Evolutionary conservation across 179 eudicot species (phyloP).

Genomic region (Silene noctiflora): DNA sequence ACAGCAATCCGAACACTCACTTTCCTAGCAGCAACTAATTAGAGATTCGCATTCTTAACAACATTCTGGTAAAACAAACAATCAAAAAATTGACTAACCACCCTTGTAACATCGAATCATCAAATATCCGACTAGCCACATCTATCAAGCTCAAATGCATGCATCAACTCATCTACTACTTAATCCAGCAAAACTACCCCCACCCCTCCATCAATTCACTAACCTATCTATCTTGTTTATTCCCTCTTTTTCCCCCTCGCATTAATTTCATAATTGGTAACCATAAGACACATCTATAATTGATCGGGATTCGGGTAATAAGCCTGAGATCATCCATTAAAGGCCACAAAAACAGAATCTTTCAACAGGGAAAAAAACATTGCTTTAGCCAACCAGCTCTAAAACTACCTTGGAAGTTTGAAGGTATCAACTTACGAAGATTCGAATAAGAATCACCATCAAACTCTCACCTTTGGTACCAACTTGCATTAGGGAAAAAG

Average conservation of each 20-base stretch:
- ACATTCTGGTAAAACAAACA: not conserved
- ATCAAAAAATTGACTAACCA: not conserved
- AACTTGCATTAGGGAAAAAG: constrained; percentile 16
- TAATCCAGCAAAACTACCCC: not conserved
- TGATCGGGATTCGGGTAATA: not conserved
- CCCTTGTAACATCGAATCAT: not conserved
- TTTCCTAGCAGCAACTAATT: not conserved
- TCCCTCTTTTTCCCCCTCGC: not conserved
- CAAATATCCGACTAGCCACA: constrained; percentile 9
- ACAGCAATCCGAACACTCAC: constrained; percentile 4
- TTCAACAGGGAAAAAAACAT: constrained; percentile 1
- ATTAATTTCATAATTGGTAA: not conserved
- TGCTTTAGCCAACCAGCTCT: not conserved
- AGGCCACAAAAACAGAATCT: not conserved
- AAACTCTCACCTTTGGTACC: constrained; percentile 15
- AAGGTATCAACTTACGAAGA: not conserved
- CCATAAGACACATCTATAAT: too few relatives aligned
- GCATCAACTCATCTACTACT: constrained; percentile 9
- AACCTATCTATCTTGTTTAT: not conserved
- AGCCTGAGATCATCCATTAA: not conserved
- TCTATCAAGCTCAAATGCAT: not conserved
- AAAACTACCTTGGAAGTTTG: not conserved
- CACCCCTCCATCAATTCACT: not conserved
- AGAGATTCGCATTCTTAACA: not conserved
- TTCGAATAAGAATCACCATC: constrained; percentile 12